A percentile compares a stretch with the other conserved stretches of the same genome.
phyloP scores from a whole-genome alignment of 208 protist genomes.

The Leishmania arabica region DNA sequence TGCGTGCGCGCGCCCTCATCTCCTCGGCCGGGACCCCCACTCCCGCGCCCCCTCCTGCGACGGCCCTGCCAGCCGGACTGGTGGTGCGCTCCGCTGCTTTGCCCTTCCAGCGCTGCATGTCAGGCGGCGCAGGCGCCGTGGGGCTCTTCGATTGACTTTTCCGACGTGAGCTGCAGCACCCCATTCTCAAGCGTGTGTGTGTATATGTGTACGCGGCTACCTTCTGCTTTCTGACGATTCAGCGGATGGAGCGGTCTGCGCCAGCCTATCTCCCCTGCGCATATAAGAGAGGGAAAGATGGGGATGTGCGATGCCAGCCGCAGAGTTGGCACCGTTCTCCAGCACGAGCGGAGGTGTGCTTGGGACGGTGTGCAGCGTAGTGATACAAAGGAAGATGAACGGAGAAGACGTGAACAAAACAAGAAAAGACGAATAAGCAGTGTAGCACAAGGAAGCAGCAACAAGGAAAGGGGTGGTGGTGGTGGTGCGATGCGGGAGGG shows the following conservation, averaged over 20 bases:
- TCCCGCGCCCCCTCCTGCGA: constrained; percentile 6
- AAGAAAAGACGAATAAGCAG: background rate
- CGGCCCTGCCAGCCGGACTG: background rate
- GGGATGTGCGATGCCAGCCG: background rate
- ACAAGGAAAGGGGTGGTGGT: background rate
- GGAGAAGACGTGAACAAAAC: background rate
- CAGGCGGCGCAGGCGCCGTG: too few species aligned
- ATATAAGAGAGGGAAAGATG: background rate
- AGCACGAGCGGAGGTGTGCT: background rate
- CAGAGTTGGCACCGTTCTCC: background rate
- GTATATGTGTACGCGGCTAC: background rate
- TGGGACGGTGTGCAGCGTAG: background rate
- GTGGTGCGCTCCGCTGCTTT: background rate
- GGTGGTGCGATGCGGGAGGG: background rate
- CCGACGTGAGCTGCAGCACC: constrained; percentile 9
- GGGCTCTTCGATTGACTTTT: background rate
- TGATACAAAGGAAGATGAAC: background rate
- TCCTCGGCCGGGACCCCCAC: constrained; percentile 30
- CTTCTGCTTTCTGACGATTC: background rate
- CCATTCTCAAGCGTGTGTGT: constrained; percentile 11
- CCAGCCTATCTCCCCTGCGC: background rate
- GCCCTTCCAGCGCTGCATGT: background rate
- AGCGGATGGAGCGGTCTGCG: background rate
- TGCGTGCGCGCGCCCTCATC: constrained; percentile 31
- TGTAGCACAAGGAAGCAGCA: too few species aligned